A percentile compares a stretch with the other conserved stretches of the same genome.
These are phyloP conservation scores for Raffaelea ambrosiae DNA, from an alignment of 2,329 filamentous ascomycete genomes.

Conservation along the genomic window DNA sequence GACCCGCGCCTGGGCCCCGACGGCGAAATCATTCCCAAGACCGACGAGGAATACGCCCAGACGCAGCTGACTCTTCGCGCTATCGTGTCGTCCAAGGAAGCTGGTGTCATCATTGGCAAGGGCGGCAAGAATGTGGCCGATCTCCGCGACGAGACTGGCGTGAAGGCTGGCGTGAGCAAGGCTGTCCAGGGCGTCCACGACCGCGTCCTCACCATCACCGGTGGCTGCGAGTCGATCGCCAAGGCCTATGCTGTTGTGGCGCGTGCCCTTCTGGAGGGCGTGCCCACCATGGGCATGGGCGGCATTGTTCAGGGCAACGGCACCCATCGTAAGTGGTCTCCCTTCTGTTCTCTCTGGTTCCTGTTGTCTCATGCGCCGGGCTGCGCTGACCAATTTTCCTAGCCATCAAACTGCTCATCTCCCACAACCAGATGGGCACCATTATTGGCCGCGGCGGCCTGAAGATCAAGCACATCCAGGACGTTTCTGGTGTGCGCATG, in stretches of 20 bases:
- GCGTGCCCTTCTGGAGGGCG: slow-evolving; percentile 83
- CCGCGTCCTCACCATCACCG: slow-evolving; percentile 91
- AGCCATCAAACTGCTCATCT: slow-evolving; percentile 98
- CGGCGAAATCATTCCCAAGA: slow-evolving; percentile 75
- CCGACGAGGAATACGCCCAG: slow-evolving; percentile 93
- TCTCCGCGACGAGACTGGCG: slow-evolving; percentile 91
- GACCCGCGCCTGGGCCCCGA: slow-evolving; percentile 57
- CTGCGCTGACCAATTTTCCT: not conserved
- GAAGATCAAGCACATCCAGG: slow-evolving; percentile 99
- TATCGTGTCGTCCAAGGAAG: slow-evolving; percentile 98
- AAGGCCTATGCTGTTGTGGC: slow-evolving; percentile 92
- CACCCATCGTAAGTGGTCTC: slow-evolving; percentile 72
- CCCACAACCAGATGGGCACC: slow-evolving; percentile 99
- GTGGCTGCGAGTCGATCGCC: slow-evolving; percentile 77
- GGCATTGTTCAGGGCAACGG: slow-evolving; percentile 79
- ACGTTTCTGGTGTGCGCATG: slow-evolving; percentile 95
- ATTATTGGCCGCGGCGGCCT: slow-evolving; percentile 94
- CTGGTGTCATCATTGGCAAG: slow-evolving; percentile 98
- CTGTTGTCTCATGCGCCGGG: not conserved
- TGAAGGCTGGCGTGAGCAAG: slow-evolving; percentile 97
- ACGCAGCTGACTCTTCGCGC: slow-evolving; percentile 89
- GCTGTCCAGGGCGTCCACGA: slow-evolving; percentile 96
- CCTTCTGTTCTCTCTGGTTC: not conserved
- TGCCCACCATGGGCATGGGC: slow-evolving; percentile 92
- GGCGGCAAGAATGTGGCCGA: slow-evolving; percentile 97